Evolutionary conservation across 148 eudicot species (phyloP), one percentile per base, ranked within the genome.

Genomic region (Fagopyrum tataricum): DNA sequence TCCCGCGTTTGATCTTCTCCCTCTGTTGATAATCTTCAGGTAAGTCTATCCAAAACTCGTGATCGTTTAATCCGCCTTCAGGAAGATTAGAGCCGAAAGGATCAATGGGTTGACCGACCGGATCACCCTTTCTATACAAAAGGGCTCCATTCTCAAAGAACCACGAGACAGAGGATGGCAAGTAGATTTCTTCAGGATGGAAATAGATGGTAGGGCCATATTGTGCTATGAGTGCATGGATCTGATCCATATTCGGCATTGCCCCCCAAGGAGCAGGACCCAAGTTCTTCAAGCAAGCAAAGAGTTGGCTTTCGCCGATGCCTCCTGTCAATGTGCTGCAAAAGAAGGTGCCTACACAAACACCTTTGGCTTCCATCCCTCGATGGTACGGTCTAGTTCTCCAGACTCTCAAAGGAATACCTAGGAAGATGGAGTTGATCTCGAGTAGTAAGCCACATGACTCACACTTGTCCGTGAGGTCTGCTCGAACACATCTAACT

Each of bases 141-240:
- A 76, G 44, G 21, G 82, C 80, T 55, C 87, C 87, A 43, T 81
- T 79, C 31, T 43, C 47, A 56, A 81, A 84, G 75, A 56, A 84
- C 87, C 87, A 84, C 44, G 44, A 66, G 24, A 79, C 81, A 12
- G 87, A 84, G 69, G 87, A 81, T 66, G 82, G 84, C 53, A 78
- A 55, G 61, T 81, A 81, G 40, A 23, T 69, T 58, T 84, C 87
- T 26, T 84, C 70, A 17, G 87, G 87, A 44, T 84, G 87, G 41
- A 76, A 79, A 59, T 76, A 81, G 20, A 84, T 66, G 43, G 58
- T 52, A 15, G 87, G 87, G 20, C 84, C 78, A 71, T 81, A 84
- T 67, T 58, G 66, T 21, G 74, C 59, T 47, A 84, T 15, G 55
- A 84, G 44, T 20, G 80, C 81, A 55, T 76, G 55, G 11, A 81